Evolutionary conservation across 139 green algal genomes (phyloP).

Genomic region (Closterium sp.): DNA sequence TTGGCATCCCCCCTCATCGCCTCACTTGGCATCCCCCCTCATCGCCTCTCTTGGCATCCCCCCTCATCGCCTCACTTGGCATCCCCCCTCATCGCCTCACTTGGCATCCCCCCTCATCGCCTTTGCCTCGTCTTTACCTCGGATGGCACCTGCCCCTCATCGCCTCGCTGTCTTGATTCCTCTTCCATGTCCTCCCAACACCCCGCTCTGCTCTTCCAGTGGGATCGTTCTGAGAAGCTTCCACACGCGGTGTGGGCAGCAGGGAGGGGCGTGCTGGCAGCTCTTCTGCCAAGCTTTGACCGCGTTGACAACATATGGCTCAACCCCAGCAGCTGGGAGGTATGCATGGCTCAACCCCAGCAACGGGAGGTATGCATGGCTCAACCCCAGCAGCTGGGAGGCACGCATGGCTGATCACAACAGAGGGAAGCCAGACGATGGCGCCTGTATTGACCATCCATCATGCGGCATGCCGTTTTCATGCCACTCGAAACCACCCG

Average conservation of each 20-base stretch:
- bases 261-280: conserved; percentile 10
- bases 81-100: background rate
- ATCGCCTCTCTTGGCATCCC: too few relatives aligned
- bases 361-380: background rate
- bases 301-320: conserved; percentile 33
- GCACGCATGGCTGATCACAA: background rate
- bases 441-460: background rate
- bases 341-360: background rate
- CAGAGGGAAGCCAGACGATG: background rate
- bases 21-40: too few relatives aligned
- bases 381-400: background rate
- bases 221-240: conserved; percentile 25
- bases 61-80: too few relatives aligned
- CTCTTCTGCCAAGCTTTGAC: conserved; percentile 38
- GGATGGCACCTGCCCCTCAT: background rate
- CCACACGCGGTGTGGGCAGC: conserved; percentile 40
- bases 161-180: background rate
- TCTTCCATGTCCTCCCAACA: background rate
- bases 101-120: background rate
- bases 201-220: conserved; percentile 4
- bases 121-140: background rate
- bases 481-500: background rate
- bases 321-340: conserved; percentile 25
- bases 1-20: too few relatives aligned
- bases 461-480: too few relatives aligned